Base-by-base conservation (phyloP, 495 filamentous ascomycete species). In the Podospora didyma region DNA sequence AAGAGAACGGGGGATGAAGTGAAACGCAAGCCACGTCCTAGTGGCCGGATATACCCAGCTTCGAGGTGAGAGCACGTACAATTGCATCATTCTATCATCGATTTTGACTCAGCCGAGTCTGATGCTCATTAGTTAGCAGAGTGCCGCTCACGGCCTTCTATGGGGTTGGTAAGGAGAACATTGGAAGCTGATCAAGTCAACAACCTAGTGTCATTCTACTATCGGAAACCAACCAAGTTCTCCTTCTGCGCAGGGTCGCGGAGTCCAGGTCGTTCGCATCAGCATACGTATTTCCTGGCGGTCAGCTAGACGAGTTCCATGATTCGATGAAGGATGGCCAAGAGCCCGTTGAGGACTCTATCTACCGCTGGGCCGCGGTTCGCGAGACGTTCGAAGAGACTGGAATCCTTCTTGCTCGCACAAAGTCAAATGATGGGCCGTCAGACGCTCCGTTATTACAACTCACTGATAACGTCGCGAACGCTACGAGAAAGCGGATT, bases 241-340 rank as follows among this genome's bases (percentile, higher is more conserved):
- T 98, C 20, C 82, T 97, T 20, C 83, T 98, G 2, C 90, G 91
- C 63, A 85, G 94, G 51, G 90, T 96, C 12, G 77, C 85, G 48
- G 88, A 84, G 1, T 93, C 91, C 2, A 82, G 79, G 6, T 87
- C 91, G 21, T 98, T 97, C 59, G 82, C 94, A 14, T 93, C 89
- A 0, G 93, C 92, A 0, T 92, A 97, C 66, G 94, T 98, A 54
- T 98, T 98, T 63, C 94, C 94, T 0, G 94, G 94, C n/a, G 94
- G 94, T 0, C 92, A 94, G 59, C 74, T 95, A 7, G n/a, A n/a
- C n/a, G n/a, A n/a, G n/a, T n/a, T n/a, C 88, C 87, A 0, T 51
- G 72, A 0, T 81, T 83, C 42, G 85, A 90, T 56, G 90, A 96
- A 56, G 89, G 86, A 58, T n/a, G n/a, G 63, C 0, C 67, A 68